These are phyloP conservation scores for Exophiala alcalophila DNA, from an alignment of 2,329 filamentous ascomycete species.

Conservation along the genomic window DNA sequence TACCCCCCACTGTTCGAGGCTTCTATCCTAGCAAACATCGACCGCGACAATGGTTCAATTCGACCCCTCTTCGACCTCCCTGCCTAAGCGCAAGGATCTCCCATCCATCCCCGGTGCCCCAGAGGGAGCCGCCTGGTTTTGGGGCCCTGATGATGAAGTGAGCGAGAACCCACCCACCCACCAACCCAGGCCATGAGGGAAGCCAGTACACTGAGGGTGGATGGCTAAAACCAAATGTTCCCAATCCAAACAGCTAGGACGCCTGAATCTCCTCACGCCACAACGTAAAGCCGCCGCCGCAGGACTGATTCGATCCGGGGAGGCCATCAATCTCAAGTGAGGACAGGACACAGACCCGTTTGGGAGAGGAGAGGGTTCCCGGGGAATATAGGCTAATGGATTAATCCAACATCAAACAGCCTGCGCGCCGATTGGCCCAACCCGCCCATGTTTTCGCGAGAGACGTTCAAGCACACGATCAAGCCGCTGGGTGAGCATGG, in stretches of 20 bases:
- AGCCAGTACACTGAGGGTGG: too few relatives aligned
- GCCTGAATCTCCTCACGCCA: conserved; percentile 57
- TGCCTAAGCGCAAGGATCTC: conserved; percentile 38
- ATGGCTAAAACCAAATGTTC: too few relatives aligned
- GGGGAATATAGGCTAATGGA: too few relatives aligned
- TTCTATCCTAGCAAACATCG: too few relatives aligned
- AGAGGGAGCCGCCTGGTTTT: conserved; percentile 57
- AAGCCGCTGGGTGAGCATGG: conserved; percentile 33
- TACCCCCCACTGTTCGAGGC: too few relatives aligned
- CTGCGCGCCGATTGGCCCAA: conserved; percentile 53
- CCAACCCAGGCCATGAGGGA: too few relatives aligned
- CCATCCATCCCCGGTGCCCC: conserved; percentile 52
- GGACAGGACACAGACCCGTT: conserved; percentile 34
- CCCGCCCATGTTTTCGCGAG: conserved; percentile 51
- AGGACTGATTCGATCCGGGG: conserved; percentile 49
- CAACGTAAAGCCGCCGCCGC: conserved; percentile 52
- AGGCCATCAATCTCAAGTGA: conserved; percentile 38
- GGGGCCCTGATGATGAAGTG: conserved; percentile 48
- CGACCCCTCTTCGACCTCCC: conserved; percentile 1
- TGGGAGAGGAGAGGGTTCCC: too few relatives aligned
- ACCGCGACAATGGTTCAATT: too few relatives aligned
- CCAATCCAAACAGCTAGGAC: conserved; percentile 36
- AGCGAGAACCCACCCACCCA: background rate
- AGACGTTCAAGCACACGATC: conserved; percentile 30
- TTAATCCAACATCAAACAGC: too few relatives aligned